Percentiles rank a stretch among this genome's conserved stretches.
phyloP scores from a whole-genome alignment of 176 grass and related monocot species.

The Oropetium thomaeum region DNA sequence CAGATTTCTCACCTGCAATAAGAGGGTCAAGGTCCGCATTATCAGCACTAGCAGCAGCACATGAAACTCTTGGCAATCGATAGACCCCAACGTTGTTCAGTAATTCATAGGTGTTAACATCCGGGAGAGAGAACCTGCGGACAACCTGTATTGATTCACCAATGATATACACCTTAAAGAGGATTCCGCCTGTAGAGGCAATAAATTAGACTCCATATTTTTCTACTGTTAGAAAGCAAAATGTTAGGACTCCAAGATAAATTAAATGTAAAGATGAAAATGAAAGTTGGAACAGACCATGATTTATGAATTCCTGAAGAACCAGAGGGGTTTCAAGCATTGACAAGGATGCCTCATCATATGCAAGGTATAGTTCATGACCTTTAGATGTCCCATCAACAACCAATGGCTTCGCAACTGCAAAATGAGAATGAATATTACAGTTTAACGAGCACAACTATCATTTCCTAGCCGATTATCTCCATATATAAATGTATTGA shows the following conservation, averaged over 20 bases:
- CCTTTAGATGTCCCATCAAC: constrained; percentile 75
- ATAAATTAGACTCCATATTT: constrained; percentile 20
- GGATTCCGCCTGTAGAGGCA: constrained; percentile 55
- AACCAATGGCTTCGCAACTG: constrained; percentile 73
- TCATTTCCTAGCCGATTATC: constrained; percentile 13
- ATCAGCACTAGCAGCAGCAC: constrained; percentile 69
- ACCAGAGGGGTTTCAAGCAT: constrained; percentile 70
- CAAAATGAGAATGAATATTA: constrained; percentile 22
- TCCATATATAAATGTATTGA: not conserved
- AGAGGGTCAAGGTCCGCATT: constrained; percentile 63
- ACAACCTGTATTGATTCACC: constrained; percentile 64
- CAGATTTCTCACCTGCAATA: constrained; percentile 53
- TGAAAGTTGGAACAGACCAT: constrained; percentile 41
- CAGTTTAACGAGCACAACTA: constrained; percentile 6
- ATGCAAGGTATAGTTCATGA: constrained; percentile 69
- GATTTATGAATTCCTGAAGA: constrained; percentile 80
- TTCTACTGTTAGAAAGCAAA: constrained; percentile 4
- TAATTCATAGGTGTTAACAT: constrained; percentile 52
- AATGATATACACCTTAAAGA: constrained; percentile 86
- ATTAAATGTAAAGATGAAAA: not conserved
- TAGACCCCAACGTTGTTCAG: constrained; percentile 50
- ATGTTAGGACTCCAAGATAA: not conserved
- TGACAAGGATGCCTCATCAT: constrained; percentile 70
- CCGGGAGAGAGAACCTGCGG: constrained; percentile 68
- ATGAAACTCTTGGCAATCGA: constrained; percentile 74